Evolutionary conservation across 2,329 filamentous ascomycete genomes (phyloP).

Genomic region (Lachnellula subtilissima): DNA sequence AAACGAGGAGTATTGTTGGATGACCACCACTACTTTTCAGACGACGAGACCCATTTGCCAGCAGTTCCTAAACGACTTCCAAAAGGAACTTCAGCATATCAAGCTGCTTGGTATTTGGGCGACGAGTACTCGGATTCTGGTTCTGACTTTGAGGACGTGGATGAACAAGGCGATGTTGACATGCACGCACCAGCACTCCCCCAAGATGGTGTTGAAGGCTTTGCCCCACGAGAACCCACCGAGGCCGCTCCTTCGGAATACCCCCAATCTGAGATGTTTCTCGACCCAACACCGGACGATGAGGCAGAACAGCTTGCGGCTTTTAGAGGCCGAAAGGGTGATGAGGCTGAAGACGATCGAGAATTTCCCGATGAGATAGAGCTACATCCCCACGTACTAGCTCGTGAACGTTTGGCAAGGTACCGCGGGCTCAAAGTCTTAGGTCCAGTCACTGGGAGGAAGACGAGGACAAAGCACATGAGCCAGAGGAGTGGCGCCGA

Average conservation of each 20-base stretch:
- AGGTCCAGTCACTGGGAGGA: conserved; percentile 85
- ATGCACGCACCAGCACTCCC: conserved; percentile 57
- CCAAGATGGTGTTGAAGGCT: conserved; percentile 76
- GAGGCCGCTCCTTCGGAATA: conserved; percentile 84
- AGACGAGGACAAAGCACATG: conserved; percentile 77
- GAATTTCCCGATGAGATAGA: conserved; percentile 99
- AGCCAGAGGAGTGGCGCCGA: conserved; percentile 85
- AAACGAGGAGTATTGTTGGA: conserved; percentile 89
- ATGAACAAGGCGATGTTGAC: conserved; percentile 55
- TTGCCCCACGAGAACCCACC: conserved; percentile 62
- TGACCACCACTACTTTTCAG: conserved; percentile 96
- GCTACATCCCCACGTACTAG: conserved; percentile 79
- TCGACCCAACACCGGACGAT: conserved; percentile 70
- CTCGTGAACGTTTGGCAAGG: conserved; percentile 75
- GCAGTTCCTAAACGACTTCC: conserved; percentile 70
- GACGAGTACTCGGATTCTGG: conserved; percentile 71
- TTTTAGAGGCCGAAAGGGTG: conserved; percentile 72
- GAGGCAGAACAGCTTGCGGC: conserved; percentile 72
- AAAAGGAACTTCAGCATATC: conserved; percentile 88
- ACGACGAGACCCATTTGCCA: conserved; percentile 65
- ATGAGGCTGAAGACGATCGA: conserved; percentile 81
- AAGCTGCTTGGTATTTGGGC: conserved; percentile 87
- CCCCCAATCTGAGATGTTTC: conserved; percentile 87
- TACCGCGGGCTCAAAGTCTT: conserved; percentile 87
- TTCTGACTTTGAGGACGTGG: conserved; percentile 71